Conservation (phyloP, 2,329 filamentous ascomycete genomes). For the Samsoniella hepiali region DNA sequence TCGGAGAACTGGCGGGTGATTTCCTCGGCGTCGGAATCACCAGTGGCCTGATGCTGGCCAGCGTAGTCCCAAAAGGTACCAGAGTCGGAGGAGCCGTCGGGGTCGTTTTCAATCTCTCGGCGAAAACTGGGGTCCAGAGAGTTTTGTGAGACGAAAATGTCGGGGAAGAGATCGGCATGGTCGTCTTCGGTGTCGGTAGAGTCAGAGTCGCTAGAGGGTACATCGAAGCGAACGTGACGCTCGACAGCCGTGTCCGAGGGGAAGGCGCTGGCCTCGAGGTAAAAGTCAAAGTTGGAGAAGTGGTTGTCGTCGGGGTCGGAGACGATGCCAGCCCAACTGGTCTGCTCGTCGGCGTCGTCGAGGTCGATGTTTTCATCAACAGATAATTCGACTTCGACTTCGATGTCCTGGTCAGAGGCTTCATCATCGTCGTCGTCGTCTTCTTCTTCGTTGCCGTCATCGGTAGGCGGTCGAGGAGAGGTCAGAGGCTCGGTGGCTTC, state of each 20-base stretch:
- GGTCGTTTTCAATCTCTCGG: conserved; percentile 68
- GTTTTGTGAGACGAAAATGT: conserved; percentile 75
- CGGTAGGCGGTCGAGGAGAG: conserved; percentile 50
- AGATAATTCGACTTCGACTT: not conserved
- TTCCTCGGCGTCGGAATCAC: conserved; percentile 43
- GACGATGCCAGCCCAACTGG: conserved; percentile 56
- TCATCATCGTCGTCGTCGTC: conserved; percentile 39
- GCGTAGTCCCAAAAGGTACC: conserved; percentile 63
- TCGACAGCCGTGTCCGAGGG: conserved; percentile 40
- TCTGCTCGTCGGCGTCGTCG: conserved; percentile 42
- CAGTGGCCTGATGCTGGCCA: conserved; percentile 39
- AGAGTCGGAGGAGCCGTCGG: conserved; percentile 54
- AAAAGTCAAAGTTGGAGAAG: conserved; percentile 45
- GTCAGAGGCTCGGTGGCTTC: conserved; percentile 39
- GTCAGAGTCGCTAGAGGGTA: conserved; percentile 64
- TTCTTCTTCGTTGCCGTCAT: conserved; percentile 35
- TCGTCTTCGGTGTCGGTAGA: conserved; percentile 62
- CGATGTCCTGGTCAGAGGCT: conserved; percentile 21
- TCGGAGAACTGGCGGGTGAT: conserved; percentile 36
- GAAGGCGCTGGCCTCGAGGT: conserved; percentile 39
- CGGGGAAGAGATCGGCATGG: conserved; percentile 65
- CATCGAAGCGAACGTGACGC: conserved; percentile 72
- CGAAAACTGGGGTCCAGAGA: conserved; percentile 69
- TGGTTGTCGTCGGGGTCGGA: conserved; percentile 44
- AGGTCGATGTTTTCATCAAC: conserved; percentile 35